These are phyloP conservation scores for Diutina siamensis DNA, from an alignment of 1,139 yeast genomes.

Conservation along the genomic window DNA sequence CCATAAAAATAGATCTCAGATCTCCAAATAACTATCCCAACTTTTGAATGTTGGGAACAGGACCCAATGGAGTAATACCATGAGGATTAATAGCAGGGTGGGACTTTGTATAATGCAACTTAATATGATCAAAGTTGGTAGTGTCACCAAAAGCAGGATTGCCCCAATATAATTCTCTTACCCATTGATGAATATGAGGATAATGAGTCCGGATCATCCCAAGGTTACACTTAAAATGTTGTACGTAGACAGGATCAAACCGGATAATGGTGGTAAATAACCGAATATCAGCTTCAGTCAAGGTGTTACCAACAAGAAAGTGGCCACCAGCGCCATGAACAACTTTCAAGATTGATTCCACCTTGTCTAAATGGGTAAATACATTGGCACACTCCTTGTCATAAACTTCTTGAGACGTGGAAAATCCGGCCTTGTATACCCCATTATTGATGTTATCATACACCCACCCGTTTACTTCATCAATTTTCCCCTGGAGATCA, in stretches of 20 bases:
- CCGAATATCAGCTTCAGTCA: slow-evolving; percentile 88
- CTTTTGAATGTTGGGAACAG: slow-evolving; percentile 58
- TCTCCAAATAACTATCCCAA: no score
- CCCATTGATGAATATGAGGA: slow-evolving; percentile 72
- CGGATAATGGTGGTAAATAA: slow-evolving; percentile 72
- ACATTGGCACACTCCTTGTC: slow-evolving; percentile 57
- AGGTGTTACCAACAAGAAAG: slow-evolving; percentile 50
- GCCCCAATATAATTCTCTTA: slow-evolving; percentile 79
- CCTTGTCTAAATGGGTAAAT: slow-evolving; percentile 62
- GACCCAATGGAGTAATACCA: slow-evolving; percentile 84
- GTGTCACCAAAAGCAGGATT: slow-evolving; percentile 64
- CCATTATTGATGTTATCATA: slow-evolving; percentile 86
- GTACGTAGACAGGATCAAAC: slow-evolving; percentile 86
- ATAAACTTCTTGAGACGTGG: slow-evolving; percentile 74
- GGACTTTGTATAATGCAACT: slow-evolving; percentile 76
- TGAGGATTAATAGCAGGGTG: slow-evolving; percentile 73
- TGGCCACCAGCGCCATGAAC: slow-evolving; percentile 25
- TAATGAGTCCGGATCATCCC: slow-evolving; percentile 72
- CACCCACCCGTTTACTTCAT: slow-evolving; percentile 73
- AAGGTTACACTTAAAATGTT: slow-evolving; percentile 88
- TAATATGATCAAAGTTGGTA: slow-evolving; percentile 82
- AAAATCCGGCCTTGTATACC: slow-evolving; percentile 88
- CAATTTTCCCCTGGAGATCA: slow-evolving; percentile 42
- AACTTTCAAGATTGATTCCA: slow-evolving; percentile 49
- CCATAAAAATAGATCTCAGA: no score